Evolutionary conservation across 2,329 filamentous ascomycete species (phyloP), one percentile per base, ranked within the genome.

Genomic region (Ophiostoma novo-ulmi): DNA sequence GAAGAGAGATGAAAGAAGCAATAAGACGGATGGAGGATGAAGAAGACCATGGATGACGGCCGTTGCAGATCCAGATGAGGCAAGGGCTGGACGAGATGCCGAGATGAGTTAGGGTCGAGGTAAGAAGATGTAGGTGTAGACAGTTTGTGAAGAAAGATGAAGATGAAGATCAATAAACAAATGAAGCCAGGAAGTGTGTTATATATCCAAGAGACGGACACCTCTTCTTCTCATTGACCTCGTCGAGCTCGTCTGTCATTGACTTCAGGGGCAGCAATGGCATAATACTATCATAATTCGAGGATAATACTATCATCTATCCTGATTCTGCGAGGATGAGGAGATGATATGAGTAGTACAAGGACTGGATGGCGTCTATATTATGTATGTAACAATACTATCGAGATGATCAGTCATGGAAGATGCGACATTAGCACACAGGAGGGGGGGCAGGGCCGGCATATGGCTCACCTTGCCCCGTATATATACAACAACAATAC

Each of bases 321-420:
- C 44, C n/a, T 26, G 22, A 22, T 58, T n/a, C 52, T 26, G 52
- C 14, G 22, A 26, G n/a, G 17, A 58, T 58, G 22, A 13, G 22
- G 6, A 55, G 4, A 20, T 5, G 48, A 55, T 31, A 22, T 44
- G 13, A 44, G 41, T 35, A 58, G n/a, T 7, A 2, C n/a, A 61
- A 20, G n/a, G 6, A 14, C 2, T 61, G 22, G 17, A 64, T 38
- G 35, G 35, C 31, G 61, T 39, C 58, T 22, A 26, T 31, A 61
- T 39, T 17, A 6, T 64, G 35, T 20, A n/a, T 64, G 63, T 8
- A 39, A 22, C 61, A 20, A 38, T 35, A 38, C 61, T 64, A 64
- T 65, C 63, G 63, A 65, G 36, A 65, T 39, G 63, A 65, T 65
- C 63, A 41, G 36, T 65, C 63, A 65, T 14, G 55, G 26, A 31